Percentiles rank a stretch among this genome's conserved stretches.
Conservation (phyloP, 805 yeast genomes). For the Clavispora fructus region DNA sequence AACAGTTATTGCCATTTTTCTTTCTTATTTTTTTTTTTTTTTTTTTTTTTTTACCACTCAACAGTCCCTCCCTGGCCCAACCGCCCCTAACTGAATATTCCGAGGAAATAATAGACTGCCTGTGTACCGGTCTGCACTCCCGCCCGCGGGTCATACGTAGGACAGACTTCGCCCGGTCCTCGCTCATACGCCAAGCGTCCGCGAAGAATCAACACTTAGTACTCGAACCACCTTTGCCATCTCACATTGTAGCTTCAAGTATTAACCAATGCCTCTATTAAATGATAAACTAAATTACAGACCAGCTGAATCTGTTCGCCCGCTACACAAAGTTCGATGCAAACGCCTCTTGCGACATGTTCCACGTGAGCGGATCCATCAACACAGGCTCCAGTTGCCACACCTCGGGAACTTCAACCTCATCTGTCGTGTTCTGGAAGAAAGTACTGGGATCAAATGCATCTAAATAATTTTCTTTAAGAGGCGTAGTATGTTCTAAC, state of each 20-base stretch:
- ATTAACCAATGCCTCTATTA: neutral
- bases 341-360: neutral
- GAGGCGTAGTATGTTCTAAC: neutral
- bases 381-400: neutral
- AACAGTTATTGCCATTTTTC: no score
- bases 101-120: no score
- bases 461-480: neutral
- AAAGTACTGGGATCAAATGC: neutral
- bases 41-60: no score
- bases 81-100: no score
- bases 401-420: neutral
- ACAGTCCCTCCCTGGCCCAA: no score
- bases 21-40: no score
- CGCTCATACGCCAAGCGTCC: no score
- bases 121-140: no score
- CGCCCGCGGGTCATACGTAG: no score
- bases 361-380: neutral
- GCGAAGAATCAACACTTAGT: no score
- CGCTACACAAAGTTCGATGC: neutral
- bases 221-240: no score
- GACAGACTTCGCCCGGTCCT: no score
- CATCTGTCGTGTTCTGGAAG: neutral
- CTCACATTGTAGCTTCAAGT: neutral
- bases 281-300: neutral
- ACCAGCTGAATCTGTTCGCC: neutral